Conservation (phyloP, 2,329 filamentous ascomycete species). For the Fusarium guadeloupense region DNA sequence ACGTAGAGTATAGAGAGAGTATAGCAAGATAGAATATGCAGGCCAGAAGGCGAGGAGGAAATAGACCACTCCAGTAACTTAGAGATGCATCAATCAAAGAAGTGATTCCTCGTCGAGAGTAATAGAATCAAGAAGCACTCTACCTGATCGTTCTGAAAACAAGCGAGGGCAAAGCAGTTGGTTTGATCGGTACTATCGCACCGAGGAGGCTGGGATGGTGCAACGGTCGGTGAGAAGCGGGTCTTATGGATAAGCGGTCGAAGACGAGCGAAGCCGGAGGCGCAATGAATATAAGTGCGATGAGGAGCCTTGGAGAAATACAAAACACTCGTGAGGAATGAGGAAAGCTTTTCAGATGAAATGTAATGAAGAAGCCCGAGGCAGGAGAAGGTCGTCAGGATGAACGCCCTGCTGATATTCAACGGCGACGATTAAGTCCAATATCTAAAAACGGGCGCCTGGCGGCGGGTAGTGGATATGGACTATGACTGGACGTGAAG, state of each 20-base stretch:
- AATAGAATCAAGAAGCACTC: conserved; percentile 24
- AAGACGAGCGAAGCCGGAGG: conserved; percentile 35
- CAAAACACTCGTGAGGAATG: conserved; percentile 13
- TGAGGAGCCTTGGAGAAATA: conserved; percentile 12
- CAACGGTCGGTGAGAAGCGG: conserved; percentile 42
- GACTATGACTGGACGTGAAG: conserved; percentile 33
- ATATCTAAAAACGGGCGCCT: conserved; percentile 33
- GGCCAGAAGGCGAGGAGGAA: conserved; percentile 28
- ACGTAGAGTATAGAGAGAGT: conserved; percentile 13
- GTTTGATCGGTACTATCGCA: conserved; percentile 31
- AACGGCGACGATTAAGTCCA: conserved; percentile 36
- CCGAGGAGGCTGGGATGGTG: conserved; percentile 39
- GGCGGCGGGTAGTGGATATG: conserved; percentile 35
- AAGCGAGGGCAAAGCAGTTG: conserved; percentile 24
- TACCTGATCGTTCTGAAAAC: conserved; percentile 27
- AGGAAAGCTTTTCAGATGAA: conserved; percentile 4
- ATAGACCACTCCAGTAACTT: conserved; percentile 27
- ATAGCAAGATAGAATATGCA: no score
- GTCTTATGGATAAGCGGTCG: conserved; percentile 39
- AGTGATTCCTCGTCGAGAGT: conserved; percentile 19
- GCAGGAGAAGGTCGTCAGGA: conserved; percentile 27
- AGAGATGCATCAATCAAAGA: conserved; percentile 29
- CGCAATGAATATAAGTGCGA: conserved; percentile 23
- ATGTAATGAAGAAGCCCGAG: conserved; percentile 32
- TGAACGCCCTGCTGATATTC: conserved; percentile 40